phyloP scores from a whole-genome alignment of 192 early-diverging fungal species.

The Podila verticillata region DNA sequence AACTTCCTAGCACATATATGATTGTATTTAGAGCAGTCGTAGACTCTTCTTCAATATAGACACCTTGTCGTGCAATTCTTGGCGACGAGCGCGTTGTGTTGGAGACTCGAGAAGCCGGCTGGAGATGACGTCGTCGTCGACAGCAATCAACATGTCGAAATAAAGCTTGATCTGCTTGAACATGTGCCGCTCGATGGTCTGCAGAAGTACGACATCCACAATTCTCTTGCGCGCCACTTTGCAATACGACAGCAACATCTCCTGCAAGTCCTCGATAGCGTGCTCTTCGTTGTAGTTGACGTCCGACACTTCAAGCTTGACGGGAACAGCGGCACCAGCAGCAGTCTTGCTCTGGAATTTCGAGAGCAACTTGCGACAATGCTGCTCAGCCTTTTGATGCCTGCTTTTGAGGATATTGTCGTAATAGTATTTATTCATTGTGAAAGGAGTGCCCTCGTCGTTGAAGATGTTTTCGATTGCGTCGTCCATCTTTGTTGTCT shows the following conservation, averaged over 20 bases:
- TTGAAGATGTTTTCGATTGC: constrained; percentile 29
- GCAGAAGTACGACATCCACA: constrained; percentile 36
- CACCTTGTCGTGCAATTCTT: constrained; percentile 28
- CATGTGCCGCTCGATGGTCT: constrained; percentile 39
- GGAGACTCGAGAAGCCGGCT: constrained; percentile 26
- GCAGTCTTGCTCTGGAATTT: neutral
- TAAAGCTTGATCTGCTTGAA: constrained; percentile 25
- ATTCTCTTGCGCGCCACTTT: constrained; percentile 32
- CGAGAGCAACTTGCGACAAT: neutral
- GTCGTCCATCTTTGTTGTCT: constrained; percentile 19
- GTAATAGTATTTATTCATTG: constrained; percentile 41
- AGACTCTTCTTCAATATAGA: constrained; percentile 29
- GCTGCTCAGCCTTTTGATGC: constrained; percentile 15
- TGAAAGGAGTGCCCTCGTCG: constrained; percentile 32
- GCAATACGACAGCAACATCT: constrained; percentile 29
- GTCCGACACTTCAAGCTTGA: neutral
- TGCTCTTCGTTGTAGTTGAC: constrained; percentile 24
- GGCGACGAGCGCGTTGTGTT: constrained; percentile 5
- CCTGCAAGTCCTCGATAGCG: constrained; percentile 28
- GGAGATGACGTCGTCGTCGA: constrained; percentile 25
- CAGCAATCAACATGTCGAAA: constrained; percentile 29
- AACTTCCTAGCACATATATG: too few species aligned
- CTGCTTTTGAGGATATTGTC: constrained; percentile 30
- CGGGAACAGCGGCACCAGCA: neutral
- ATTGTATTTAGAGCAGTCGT: constrained; percentile 13